Evolutionary conservation across 225 moss, liverwort and hornwort species (phyloP).

Genomic region (Neckera pumila): DNA sequence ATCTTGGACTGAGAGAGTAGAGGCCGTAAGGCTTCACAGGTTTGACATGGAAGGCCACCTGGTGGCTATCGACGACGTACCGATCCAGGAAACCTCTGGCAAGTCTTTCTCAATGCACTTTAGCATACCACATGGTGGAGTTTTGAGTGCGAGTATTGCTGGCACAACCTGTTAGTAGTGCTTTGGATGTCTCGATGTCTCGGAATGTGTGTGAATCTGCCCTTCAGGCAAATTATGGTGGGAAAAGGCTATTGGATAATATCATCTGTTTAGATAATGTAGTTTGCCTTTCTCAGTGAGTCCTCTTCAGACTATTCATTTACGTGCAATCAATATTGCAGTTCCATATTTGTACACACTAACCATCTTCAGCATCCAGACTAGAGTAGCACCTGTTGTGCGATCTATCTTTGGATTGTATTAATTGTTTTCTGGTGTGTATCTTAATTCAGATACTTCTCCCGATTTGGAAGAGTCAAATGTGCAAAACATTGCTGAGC

Average conservation of each 20-base stretch:
- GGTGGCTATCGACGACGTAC: conserved; percentile 22
- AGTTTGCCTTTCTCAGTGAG: neutral
- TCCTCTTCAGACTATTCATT: neutral
- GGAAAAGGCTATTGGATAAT: neutral
- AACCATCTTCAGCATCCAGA: neutral
- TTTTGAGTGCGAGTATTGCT: neutral
- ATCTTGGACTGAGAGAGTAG: conserved; percentile 82
- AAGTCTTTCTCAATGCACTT: conserved; percentile 6
- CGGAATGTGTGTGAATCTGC: neutral
- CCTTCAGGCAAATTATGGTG: neutral
- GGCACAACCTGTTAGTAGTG: neutral
- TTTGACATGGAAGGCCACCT: conserved; percentile 73
- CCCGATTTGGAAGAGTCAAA: conserved; percentile 4
- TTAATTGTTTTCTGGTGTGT: neutral
- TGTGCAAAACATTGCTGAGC: conserved; percentile 54
- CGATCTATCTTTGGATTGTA: neutral
- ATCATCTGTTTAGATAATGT: neutral
- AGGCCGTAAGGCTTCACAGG: conserved; percentile 62
- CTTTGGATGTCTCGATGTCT: neutral
- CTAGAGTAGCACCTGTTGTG: neutral
- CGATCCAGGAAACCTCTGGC: conserved; percentile 18
- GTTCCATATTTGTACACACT: neutral
- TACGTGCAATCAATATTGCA: neutral
- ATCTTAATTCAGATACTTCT: conserved; percentile 6
- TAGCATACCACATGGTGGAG: neutral